Evolutionary conservation across 2,329 filamentous ascomycete genomes (phyloP), one percentile per base, ranked within the genome.

Genomic region (Aciculosporium take): DNA sequence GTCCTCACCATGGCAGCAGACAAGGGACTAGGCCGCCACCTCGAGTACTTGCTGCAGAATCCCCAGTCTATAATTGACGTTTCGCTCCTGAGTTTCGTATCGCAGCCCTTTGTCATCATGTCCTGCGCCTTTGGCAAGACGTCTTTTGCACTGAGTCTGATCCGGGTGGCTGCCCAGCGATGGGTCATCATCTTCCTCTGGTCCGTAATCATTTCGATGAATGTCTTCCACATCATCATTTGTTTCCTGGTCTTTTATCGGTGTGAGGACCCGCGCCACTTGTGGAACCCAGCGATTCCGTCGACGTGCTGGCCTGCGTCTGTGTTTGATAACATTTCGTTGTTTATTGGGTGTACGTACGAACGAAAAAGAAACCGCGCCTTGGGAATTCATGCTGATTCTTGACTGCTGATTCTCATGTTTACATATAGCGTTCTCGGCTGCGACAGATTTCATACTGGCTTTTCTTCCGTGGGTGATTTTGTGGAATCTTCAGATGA

Each of bases 321-420:
- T 1, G 27, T 41, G 1, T 45, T 45, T 29, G 36, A 36, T 9
- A n/a, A 29, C 15, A 21, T 45, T 3, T 36, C 43, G 2, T 25
- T 42, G 17, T 45, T 45, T n/a, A 25, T 45, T 23, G 43, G 43
- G n/a, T 41, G 43, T 45, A 42, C 15, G 43, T 45, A n/a, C 27
- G 27, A 3, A 28, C 13, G 27, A n/a, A n/a, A n/a, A n/a, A n/a
- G n/a, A n/a, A n/a, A n/a, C n/a, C n/a, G n/a, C n/a, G n/a, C n/a
- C n/a, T n/a, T n/a, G n/a, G n/a, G n/a, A n/a, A n/a, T n/a, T n/a
- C n/a, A n/a, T n/a, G n/a, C n/a, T n/a, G n/a, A n/a, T 28, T 28
- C 27, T 28, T 10, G 27, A 30, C 28, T 30, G 7, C 31, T 12
- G 12, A 5, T 12, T 33, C 13, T 13, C 5, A 4, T 29, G 8